Percentiles rank a stretch among this genome's conserved stretches.
Evolutionary conservation across 108 stramenopile species (phyloP).

Genomic region (Nitzschia sp.): DNA sequence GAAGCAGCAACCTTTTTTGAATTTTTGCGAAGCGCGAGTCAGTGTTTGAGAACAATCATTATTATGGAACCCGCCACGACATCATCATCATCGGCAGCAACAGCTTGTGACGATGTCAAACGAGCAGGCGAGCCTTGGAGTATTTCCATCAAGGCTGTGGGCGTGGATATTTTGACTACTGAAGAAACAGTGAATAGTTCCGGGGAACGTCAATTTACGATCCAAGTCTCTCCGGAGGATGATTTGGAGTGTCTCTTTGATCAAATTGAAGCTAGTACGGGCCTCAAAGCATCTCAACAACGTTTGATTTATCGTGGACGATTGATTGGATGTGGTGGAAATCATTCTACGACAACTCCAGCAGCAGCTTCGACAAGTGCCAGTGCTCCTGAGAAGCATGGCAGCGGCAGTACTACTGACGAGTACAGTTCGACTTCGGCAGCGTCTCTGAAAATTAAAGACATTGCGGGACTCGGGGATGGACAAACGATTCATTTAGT

Average conservation of each 20-base stretch:
- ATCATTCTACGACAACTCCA: neutral
- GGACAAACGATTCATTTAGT: conserved; percentile 90
- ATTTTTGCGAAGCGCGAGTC: too few relatives aligned
- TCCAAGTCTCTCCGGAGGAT: conserved; percentile 70
- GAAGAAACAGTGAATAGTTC: too few relatives aligned
- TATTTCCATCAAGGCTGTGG: too few relatives aligned
- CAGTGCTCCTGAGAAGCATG: neutral
- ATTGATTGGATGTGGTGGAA: conserved; percentile 40
- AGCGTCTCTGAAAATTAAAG: conserved; percentile 47
- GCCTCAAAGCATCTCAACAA: conserved; percentile 71
- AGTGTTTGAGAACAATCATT: too few relatives aligned
- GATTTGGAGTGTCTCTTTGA: conserved; percentile 44
- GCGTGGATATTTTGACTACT: too few relatives aligned
- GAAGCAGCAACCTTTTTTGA: too few relatives aligned
- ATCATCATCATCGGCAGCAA: too few relatives aligned
- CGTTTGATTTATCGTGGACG: conserved; percentile 84
- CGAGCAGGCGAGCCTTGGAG: too few relatives aligned
- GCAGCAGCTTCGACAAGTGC: conserved; percentile 4
- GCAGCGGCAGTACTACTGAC: too few relatives aligned
- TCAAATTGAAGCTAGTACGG: conserved; percentile 65
- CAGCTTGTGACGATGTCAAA: too few relatives aligned
- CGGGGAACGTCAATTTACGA: conserved; percentile 46
- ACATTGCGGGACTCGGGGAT: conserved; percentile 77
- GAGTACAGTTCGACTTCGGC: neutral
- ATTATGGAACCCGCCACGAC: too few relatives aligned